These are phyloP conservation scores for Apiospora marii DNA, from an alignment of 2,329 filamentous ascomycete species.

Conservation along the genomic window DNA sequence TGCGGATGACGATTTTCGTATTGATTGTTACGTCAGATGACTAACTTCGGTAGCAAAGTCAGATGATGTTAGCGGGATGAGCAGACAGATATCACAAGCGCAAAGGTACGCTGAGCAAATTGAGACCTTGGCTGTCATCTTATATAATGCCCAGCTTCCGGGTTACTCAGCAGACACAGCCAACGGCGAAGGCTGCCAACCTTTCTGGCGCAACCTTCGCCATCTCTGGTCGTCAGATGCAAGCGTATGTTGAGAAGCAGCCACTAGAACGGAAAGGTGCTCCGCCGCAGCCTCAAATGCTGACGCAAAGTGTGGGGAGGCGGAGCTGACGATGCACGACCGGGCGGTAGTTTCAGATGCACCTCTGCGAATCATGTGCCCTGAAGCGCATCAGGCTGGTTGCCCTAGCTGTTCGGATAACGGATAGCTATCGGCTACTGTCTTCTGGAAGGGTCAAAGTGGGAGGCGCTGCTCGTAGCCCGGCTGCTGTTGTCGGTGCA, in stretches of 20 bases:
- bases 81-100: conserved; percentile 8
- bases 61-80: background rate
- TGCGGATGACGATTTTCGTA: background rate
- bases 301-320: conserved; percentile 16
- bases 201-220: background rate
- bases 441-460: background rate
- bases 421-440: background rate
- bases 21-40: conserved; percentile 9
- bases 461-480: background rate
- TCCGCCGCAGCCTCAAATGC: conserved; percentile 7
- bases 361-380: background rate
- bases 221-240: background rate
- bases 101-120: background rate
- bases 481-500: background rate
- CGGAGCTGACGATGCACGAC: conserved; percentile 8
- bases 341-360: background rate
- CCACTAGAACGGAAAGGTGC: background rate
- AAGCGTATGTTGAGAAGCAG: background rate
- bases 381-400: background rate
- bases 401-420: background rate
- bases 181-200: background rate
- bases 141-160: conserved; percentile 16
- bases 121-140: conserved; percentile 13
- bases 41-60: background rate
- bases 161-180: conserved; percentile 17